Base-by-base conservation (phyloP, 352 stramenopile species). In the Globisporangium nunn region DNA sequence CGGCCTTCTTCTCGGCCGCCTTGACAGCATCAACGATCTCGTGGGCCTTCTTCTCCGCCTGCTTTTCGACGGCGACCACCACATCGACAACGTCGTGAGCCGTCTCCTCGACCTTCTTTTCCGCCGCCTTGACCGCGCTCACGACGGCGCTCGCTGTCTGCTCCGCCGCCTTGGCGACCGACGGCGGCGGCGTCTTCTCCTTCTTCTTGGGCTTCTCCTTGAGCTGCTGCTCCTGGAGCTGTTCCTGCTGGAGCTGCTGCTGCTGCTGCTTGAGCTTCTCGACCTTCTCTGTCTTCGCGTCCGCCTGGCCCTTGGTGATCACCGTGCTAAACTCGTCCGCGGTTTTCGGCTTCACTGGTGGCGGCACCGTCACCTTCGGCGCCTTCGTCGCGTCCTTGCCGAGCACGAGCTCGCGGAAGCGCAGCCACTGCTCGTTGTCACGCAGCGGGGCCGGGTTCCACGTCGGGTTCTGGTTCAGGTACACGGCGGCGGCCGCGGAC, bases 321-420 rank as follows among this genome's bases (percentile, higher is more conserved):
- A 66, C 50, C 37, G 58, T 63, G 53, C 75, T 84, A 14, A 88
- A 62, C 52, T 85, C 68, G 43, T 85, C 76, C 35, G 66, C 61
- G 45, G 66, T 54, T 63, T 70, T 70, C 1, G 54, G 12, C 28
- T 55, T 53, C 2, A 15, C 17, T 47, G 49, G 50, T 11, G 54
- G 12, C 55, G 23, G 31, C 31, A 8, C 31, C 31, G 6, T 37
- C 31, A 37, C 31, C 31, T 6, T 18, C 11, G 37, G 51, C 7
- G 43, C 56, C 31, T 6, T 18, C 11, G 37, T 53, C 7, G 43
- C 56, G 11, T 66, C 70, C 48, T 72, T 64, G 30, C 69, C 73
- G 47, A 92, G 74, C 61, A 88, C 78, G 41, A 89, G 57, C 59
- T 88, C 75, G 28, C 82, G 82, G 68, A 92, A 90, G 61, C 80